These are phyloP conservation scores for Mrakia gelida DNA, from an alignment of 768 basidiomycete species.

Conservation along the genomic window DNA sequence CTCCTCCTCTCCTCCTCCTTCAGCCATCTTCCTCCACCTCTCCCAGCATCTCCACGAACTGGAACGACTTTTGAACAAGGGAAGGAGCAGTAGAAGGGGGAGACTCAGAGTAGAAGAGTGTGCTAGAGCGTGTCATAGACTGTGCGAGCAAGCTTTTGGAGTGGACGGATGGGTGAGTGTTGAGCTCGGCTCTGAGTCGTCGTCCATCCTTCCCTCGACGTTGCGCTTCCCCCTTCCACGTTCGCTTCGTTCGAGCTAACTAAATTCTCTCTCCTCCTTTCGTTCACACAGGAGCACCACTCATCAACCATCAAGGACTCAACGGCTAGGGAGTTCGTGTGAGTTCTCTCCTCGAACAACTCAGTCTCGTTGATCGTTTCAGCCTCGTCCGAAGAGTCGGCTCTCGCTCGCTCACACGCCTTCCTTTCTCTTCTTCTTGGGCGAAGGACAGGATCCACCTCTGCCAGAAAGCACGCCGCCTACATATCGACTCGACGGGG, in stretches of 20 bases:
- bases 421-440: too few relatives aligned
- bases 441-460: too few relatives aligned
- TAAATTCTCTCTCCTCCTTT: background rate
- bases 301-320: background rate
- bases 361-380: background rate
- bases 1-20: background rate
- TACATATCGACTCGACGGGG: too few relatives aligned
- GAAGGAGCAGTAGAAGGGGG: background rate
- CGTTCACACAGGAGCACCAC: background rate
- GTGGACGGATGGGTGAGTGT: conserved; percentile 1
- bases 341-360: background rate
- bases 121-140: background rate
- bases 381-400: too few relatives aligned
- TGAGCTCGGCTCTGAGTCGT: too few relatives aligned
- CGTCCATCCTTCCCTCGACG: background rate
- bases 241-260: too few relatives aligned
- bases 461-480: too few relatives aligned
- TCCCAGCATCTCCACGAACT: background rate
- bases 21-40: background rate
- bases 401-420: too few relatives aligned
- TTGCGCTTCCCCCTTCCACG: background rate
- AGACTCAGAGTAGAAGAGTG: background rate
- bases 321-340: background rate
- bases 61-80: background rate
- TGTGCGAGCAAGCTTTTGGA: background rate